Percentiles rank a stretch among this genome's conserved stretches.
These are phyloP conservation scores for Boletus rufocinnamomeus DNA, from an alignment of 768 basidiomycete species.

Conservation along the genomic window DNA sequence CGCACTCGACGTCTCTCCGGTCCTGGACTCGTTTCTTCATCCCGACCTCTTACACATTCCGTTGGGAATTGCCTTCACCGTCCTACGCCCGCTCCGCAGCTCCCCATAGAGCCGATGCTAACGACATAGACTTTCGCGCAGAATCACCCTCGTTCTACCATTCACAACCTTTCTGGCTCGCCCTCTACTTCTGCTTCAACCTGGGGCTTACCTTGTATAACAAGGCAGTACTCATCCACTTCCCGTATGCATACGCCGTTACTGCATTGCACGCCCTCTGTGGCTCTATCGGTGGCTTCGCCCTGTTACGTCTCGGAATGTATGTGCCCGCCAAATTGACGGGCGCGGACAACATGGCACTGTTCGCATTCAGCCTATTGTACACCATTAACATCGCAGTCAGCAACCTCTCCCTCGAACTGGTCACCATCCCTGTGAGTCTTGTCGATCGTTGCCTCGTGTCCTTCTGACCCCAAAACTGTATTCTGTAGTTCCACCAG, in stretches of 20 bases:
- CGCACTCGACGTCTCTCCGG: background rate
- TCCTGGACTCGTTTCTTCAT: conserved; percentile 6
- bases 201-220: conserved; percentile 93
- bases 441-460: background rate
- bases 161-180: conserved; percentile 60
- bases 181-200: conserved; percentile 88
- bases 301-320: conserved; percentile 56
- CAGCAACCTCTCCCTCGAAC: conserved; percentile 85
- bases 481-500: conserved; percentile 80
- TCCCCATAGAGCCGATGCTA: background rate
- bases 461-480: background rate
- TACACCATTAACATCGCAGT: conserved; percentile 95
- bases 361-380: conserved; percentile 82
- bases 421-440: conserved; percentile 89
- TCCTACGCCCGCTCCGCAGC: conserved; percentile 7
- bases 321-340: conserved; percentile 61
- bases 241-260: conserved; percentile 95
- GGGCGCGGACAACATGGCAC: conserved; percentile 53
- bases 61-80: conserved; percentile 25
- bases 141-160: conserved; percentile 26
- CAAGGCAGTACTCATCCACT: conserved; percentile 87
- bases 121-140: conserved; percentile 9
- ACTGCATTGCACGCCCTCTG: conserved; percentile 91
- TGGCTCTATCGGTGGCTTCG: conserved; percentile 77
- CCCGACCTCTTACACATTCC: conserved; percentile 14